Evolutionary conservation across 1,284 basidiomycete genomes (phyloP), one percentile per base, ranked within the genome.

Genomic region (Irpex sp.): DNA sequence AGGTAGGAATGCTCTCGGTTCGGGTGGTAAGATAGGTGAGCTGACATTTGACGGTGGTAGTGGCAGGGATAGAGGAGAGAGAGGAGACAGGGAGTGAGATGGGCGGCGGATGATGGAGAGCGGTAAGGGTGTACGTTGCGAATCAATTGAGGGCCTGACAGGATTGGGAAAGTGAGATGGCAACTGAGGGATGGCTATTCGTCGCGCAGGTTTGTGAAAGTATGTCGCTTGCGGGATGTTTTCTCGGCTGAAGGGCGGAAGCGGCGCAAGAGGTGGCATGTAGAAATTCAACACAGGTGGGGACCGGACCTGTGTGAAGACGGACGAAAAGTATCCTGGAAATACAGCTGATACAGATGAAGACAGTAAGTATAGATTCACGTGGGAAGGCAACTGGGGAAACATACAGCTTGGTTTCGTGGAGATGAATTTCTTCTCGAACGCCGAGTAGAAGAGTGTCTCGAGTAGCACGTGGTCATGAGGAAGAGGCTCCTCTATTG

Each of bases 291-390:
- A 23, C n/a, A 60, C 54, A 18, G 59, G 59, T 14, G 59, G 52
- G 35, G 59, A 60, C 2, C 53, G 21, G 21, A 60, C 59, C 14
- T 60, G 59, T n/a, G 18, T 56, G 53, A 55, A 60, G 3, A 53
- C 39, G 18, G 59, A 52, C 9, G 36, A 33, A 33, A 91, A 86
- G 69, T 89, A 85, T 56, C 79, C 83, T 4, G 88, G 86, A 53
- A 91, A 72, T 56, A 88, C 75, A 63, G 87, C 88, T 87, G 64
- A 10, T 1, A 42, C 6, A 2, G 5, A 33, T 33, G 28, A 33
- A 33, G 6, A 33, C 6, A 9, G 47, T 14, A 35, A 10, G 14
- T 56, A 19, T 56, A 36, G 19, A 18, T 56, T 16, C 23, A 1
- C 18, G 5, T 5, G 28, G 16, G 1, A 56, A 10, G 19, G 6